These are phyloP conservation scores for Termitomyces titanicus DNA, from an alignment of 768 basidiomycete genomes.

Conservation along the genomic window DNA sequence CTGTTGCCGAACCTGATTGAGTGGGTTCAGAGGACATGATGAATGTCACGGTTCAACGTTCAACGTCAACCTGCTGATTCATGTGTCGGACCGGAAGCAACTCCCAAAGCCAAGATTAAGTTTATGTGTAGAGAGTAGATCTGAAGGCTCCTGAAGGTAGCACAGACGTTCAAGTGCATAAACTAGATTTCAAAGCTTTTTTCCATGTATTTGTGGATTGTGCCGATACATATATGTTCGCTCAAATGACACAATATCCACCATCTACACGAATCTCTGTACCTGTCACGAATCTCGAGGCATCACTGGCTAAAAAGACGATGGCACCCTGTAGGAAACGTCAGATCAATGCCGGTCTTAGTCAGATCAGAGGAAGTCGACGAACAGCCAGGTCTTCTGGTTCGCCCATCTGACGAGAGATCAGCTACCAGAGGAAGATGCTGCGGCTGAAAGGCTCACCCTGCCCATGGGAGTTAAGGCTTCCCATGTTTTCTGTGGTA, in stretches of 20 bases:
- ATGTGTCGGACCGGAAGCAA: neutral
- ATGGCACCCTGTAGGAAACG: slow-evolving; percentile 62
- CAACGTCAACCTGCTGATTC: neutral
- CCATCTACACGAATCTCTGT: slow-evolving; percentile 85
- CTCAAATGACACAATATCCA: slow-evolving; percentile 58
- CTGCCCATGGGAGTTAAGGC: slow-evolving; percentile 82
- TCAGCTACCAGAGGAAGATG: slow-evolving; percentile 2
- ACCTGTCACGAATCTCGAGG: slow-evolving; percentile 88
- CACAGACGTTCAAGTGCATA: neutral
- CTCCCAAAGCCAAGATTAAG: no score
- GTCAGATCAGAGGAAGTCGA: slow-evolving; percentile 6
- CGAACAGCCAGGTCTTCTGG: slow-evolving; percentile 86
- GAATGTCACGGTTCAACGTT: neutral
- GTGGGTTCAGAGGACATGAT: slow-evolving; percentile 7
- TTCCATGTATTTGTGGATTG: neutral
- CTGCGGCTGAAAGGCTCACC: slow-evolving; percentile 37
- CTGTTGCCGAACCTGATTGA: slow-evolving; percentile 8
- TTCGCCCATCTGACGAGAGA: slow-evolving; percentile 67
- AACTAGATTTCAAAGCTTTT: neutral
- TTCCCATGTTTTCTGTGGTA: slow-evolving; percentile 76
- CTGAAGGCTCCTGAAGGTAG: no score
- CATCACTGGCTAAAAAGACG: slow-evolving; percentile 88
- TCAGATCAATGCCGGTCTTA: neutral
- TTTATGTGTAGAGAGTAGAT: neutral
- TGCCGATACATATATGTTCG: neutral